A percentile compares a stretch with the other conserved stretches of the same genome.
Conservation (phyloP, 768 basidiomycete genomes). For the Mycena rosella region DNA sequence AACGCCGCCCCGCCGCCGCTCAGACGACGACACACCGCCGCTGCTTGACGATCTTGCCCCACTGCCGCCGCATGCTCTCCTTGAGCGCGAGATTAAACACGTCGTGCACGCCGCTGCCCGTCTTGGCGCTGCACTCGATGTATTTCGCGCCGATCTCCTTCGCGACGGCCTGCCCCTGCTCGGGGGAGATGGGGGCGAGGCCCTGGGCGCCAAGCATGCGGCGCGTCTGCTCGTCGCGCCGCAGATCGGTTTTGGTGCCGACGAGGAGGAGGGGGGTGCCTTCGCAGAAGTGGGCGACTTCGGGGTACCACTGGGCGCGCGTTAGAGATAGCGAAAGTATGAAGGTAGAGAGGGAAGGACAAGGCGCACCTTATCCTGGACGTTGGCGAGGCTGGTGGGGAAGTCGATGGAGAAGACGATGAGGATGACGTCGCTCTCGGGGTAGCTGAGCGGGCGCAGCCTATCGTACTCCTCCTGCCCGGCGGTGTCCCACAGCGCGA, state of each 20-base stretch:
- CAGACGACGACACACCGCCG: conserved; percentile 78
- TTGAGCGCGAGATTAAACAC: conserved; percentile 91
- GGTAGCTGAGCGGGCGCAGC: conserved; percentile 87
- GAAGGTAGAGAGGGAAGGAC: conserved; percentile 6
- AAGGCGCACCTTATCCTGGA: conserved; percentile 83
- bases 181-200: conserved; percentile 80
- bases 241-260: conserved; percentile 93
- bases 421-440: conserved; percentile 92
- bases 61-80: conserved; percentile 87
- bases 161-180: conserved; percentile 88
- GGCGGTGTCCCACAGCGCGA: conserved; percentile 99
- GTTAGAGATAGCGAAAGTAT: background rate
- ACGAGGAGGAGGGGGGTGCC: conserved; percentile 92
- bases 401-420: conserved; percentile 97
- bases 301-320: conserved; percentile 84
- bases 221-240: conserved; percentile 86
- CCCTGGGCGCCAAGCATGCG: conserved; percentile 94
- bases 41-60: conserved; percentile 79
- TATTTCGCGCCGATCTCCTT: conserved; percentile 95
- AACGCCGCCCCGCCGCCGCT: background rate
- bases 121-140: conserved; percentile 94
- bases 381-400: conserved; percentile 90
- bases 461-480: conserved; percentile 98
- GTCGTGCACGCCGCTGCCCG: conserved; percentile 89
- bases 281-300: conserved; percentile 94